Percentiles rank a stretch among this genome's conserved stretches.
Conservation (phyloP, 2,329 filamentous ascomycete genomes). For the Setomelanomma holmii region DNA sequence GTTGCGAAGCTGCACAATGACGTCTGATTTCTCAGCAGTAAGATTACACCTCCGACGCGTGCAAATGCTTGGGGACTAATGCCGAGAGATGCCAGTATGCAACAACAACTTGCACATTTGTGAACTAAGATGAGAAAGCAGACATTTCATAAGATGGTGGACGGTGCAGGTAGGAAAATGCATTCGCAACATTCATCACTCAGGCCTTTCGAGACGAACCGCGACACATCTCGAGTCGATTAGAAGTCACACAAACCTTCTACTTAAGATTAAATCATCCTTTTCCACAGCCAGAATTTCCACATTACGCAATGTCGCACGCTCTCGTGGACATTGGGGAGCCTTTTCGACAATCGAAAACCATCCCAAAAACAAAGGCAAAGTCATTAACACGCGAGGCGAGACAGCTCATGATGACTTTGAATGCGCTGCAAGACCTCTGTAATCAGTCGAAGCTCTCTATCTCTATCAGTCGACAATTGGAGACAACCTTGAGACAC, state of each 20-base stretch:
- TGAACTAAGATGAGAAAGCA: neutral
- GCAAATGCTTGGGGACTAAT: conserved; percentile 3
- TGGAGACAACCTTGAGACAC: conserved; percentile 7
- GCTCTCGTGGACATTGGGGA: neutral
- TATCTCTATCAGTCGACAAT: conserved; percentile 12
- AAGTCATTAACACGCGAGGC: conserved; percentile 13
- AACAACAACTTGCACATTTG: conserved; percentile 5
- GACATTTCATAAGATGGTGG: neutral
- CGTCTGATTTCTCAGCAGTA: conserved; percentile 15
- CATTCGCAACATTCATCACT: neutral
- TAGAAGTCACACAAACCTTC: too few species aligned
- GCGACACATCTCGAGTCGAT: too few species aligned
- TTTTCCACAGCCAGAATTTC: too few species aligned
- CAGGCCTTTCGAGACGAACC: too few species aligned
- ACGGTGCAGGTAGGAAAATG: neutral
- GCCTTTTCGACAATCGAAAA: neutral
- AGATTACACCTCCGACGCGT: conserved; percentile 12
- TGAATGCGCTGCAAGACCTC: conserved; percentile 12
- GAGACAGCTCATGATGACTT: conserved; percentile 5
- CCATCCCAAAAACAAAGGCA: conserved; percentile 5
- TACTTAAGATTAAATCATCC: too few species aligned
- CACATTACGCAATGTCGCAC: neutral
- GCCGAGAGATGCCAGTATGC: neutral
- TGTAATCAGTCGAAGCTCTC: conserved; percentile 19
- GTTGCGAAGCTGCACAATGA: conserved; percentile 6